These are phyloP conservation scores for Pythium dissimile DNA, from an alignment of 352 stramenopile species.

Conservation along the genomic window DNA sequence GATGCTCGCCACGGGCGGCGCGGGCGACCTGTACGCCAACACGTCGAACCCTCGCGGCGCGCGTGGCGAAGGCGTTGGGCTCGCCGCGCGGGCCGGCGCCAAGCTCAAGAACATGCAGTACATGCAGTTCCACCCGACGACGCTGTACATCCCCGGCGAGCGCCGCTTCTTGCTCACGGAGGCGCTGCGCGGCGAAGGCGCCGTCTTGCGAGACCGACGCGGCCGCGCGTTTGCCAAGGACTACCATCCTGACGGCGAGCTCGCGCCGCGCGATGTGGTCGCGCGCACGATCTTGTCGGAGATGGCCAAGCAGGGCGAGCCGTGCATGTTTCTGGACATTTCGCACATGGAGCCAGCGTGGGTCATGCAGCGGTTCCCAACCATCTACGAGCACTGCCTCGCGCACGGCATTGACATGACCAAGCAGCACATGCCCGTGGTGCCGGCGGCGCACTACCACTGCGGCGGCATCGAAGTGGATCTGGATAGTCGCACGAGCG, in stretches of 20 bases:
- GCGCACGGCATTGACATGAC: constrained; percentile 89
- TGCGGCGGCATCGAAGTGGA: constrained; percentile 92
- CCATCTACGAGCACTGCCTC: constrained; percentile 81
- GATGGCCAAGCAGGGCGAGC: constrained; percentile 76
- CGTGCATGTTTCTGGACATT: constrained; percentile 93
- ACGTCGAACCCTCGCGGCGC: constrained; percentile 91
- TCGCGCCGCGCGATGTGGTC: constrained; percentile 93
- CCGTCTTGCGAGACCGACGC: constrained; percentile 81
- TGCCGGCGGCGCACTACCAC: constrained; percentile 93
- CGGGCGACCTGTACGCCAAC: constrained; percentile 93
- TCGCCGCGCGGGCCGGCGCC: constrained; percentile 76
- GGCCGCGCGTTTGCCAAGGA: constrained; percentile 86
- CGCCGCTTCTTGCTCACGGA: constrained; percentile 93
- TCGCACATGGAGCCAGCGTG: constrained; percentile 85
- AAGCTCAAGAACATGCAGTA: constrained; percentile 93
- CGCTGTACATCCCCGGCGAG: constrained; percentile 89
- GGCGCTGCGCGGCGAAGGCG: constrained; percentile 90
- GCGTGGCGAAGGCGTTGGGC: constrained; percentile 63
- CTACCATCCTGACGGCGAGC: constrained; percentile 90
- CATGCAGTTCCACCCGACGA: constrained; percentile 96
- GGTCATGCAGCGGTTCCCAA: constrained; percentile 84
- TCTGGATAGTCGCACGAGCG: constrained; percentile 74
- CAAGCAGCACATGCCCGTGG: constrained; percentile 84
- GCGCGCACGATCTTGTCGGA: constrained; percentile 90
- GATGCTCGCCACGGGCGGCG: constrained; percentile 88